phyloP scores from a whole-genome alignment of 257 asterid species.

The Jaltomata sinuosa region DNA sequence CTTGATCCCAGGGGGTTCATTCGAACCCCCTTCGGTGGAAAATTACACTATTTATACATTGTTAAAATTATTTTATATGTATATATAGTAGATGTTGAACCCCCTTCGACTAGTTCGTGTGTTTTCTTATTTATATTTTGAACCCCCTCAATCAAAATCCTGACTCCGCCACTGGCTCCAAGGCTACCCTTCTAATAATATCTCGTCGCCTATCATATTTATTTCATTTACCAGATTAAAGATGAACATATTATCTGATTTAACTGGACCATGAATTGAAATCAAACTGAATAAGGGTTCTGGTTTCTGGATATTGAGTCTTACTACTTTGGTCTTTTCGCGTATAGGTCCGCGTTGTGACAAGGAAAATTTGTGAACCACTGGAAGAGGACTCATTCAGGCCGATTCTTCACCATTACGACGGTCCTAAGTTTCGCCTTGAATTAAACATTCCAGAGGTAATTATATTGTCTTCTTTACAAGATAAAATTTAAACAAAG shows the following conservation, averaged over 20 bases:
- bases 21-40: no score
- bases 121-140: no score
- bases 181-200: background rate
- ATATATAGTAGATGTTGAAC: no score
- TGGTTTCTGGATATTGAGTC: background rate
- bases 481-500: background rate
- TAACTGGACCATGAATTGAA: background rate
- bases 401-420: slow-evolving; percentile 95
- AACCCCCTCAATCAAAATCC: no score
- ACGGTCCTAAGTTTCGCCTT: slow-evolving; percentile 96
- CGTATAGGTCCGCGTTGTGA: slow-evolving; percentile 60
- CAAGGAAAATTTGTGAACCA: slow-evolving; percentile 84
- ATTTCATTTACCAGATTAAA: background rate
- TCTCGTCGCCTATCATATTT: background rate
- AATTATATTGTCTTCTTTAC: background rate
- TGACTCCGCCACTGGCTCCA: no score
- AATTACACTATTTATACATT: no score
- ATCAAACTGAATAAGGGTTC: background rate
- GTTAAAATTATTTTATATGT: no score
- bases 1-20: no score
- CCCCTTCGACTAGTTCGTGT: no score
- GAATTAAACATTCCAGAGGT: slow-evolving; percentile 91
- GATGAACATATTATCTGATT: background rate
- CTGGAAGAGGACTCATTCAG: slow-evolving; percentile 92
- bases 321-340: background rate